Evolutionary conservation across 2,329 filamentous ascomycete genomes (phyloP).

Genomic region (Talaromyces sp.): DNA sequence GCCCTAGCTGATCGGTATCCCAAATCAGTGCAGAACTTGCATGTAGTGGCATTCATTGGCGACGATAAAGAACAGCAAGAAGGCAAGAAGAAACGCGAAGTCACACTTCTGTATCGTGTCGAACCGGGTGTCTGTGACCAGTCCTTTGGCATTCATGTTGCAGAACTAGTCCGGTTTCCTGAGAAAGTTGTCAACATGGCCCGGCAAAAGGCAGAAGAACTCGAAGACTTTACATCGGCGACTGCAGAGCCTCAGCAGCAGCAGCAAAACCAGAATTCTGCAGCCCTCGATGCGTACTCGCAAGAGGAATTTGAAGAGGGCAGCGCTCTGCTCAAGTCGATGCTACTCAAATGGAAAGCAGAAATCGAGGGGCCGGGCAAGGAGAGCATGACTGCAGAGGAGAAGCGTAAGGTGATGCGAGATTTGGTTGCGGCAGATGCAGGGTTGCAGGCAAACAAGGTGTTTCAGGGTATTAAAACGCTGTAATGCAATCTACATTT

Average conservation of each 20-base stretch:
- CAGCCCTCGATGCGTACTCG: constrained; percentile 50
- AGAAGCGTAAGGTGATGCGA: constrained; percentile 74
- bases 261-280: constrained; percentile 35
- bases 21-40: constrained; percentile 79
- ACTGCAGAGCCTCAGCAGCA: constrained; percentile 37
- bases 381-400: constrained; percentile 58
- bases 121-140: constrained; percentile 94
- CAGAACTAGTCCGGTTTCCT: constrained; percentile 92
- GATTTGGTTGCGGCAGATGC: constrained; percentile 73
- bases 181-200: constrained; percentile 98
- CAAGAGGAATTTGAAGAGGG: constrained; percentile 88
- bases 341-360: constrained; percentile 81
- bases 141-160: constrained; percentile 96
- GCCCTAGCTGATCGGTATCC: constrained; percentile 81
- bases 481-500: constrained; percentile 25
- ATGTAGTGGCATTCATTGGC: constrained; percentile 89
- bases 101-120: constrained; percentile 94
- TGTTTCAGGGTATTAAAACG: constrained; percentile 46
- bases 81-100: constrained; percentile 62
- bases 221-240: constrained; percentile 73
- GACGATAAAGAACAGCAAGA: constrained; percentile 45
- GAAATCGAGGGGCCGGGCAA: constrained; percentile 60
- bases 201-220: constrained; percentile 95
- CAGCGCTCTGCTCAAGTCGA: constrained; percentile 74
- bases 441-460: constrained; percentile 55